Evolutionary conservation across 495 filamentous ascomycete species (phyloP).

Genomic region (Evernia prunastri): DNA sequence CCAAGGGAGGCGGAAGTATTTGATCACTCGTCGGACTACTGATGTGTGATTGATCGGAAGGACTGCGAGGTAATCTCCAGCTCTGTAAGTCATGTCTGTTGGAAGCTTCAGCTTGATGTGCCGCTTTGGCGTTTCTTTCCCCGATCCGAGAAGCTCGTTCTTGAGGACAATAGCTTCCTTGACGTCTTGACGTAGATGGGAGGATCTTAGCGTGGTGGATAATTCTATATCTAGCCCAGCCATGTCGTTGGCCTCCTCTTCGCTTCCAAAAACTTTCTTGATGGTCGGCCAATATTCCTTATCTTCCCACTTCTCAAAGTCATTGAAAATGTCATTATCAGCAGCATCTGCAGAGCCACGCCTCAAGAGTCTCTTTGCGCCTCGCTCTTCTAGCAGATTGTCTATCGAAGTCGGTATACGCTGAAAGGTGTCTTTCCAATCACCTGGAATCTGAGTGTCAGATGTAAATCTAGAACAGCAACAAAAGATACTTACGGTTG

Average conservation of each 20-base stretch:
- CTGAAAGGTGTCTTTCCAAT: slow-evolving; percentile 71
- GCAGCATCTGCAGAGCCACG: slow-evolving; percentile 58
- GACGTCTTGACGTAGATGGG: slow-evolving; percentile 60
- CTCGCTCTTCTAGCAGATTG: slow-evolving; percentile 41
- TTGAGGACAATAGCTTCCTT: slow-evolving; percentile 54
- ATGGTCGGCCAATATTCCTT: slow-evolving; percentile 3
- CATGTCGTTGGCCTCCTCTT: background rate
- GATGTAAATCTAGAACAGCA: slow-evolving; percentile 1
- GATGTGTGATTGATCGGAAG: slow-evolving; percentile 58
- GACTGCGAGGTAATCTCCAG: slow-evolving; percentile 71
- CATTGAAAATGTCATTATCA: slow-evolving; percentile 57
- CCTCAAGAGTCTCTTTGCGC: slow-evolving; percentile 48
- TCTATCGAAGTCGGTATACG: slow-evolving; percentile 61
- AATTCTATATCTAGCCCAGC: slow-evolving; percentile 48
- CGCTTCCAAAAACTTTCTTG: slow-evolving; percentile 4
- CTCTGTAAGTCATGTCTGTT: slow-evolving; percentile 56
- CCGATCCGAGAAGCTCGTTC: slow-evolving; percentile 47
- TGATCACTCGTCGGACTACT: slow-evolving; percentile 1
- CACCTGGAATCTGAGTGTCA: slow-evolving; percentile 21
- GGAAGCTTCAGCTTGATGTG: slow-evolving; percentile 63
- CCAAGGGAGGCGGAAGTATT: slow-evolving; percentile 53
- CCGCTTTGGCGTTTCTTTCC: slow-evolving; percentile 52
- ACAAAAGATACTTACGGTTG: slow-evolving; percentile 34
- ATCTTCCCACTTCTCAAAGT: slow-evolving; percentile 69
- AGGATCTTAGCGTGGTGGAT: slow-evolving; percentile 49